Evolutionary conservation across 345 rosid genomes (phyloP), one percentile per base, ranked within the genome.

Genomic region (Brassica cretica): DNA sequence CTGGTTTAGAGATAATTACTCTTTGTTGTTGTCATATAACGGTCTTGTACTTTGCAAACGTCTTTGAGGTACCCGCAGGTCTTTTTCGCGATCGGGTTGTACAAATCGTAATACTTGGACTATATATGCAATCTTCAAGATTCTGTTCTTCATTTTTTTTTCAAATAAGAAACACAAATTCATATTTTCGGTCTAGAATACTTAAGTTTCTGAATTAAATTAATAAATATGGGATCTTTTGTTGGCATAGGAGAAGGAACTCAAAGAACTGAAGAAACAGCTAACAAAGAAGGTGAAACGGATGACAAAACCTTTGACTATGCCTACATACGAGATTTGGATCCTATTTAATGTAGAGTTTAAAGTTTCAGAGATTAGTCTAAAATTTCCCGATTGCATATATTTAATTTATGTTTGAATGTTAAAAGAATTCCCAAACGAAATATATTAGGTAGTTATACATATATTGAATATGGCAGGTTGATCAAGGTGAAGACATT

Each of bases 271-370:
- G 12, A 89, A 88, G 78, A 86, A 81, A 64, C 65, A 70, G 65
- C 85, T 93, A 7, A 75, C 77, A 46, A 86, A 89, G 74, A 78
- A 90, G 96, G 98, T 93, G 73, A 71, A 60, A 66, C 4, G 8
- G 12, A 44, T 16, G 6, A 56, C 61, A 64, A 18, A 51, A 19
- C 51, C 25, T 6, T 18, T 66, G 24, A 27, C 24, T 67, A 49
- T 7, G 51, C 41, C 25, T 33, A 37, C 30, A 59, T 24, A 21
- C 25, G 21, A 19, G 15, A 37, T 35, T 64, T 53, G n/a, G 29
- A 16, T 21, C 6, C 7, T 32, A 44, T 62, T 18, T 7, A n/a
- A 46, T 49, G 2, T 24, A 35, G 41, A 15, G 37, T 74, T 75
- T 29, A 6, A 51, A n/a, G 1, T 35, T 14, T 19, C 0, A 14